These are phyloP conservation scores for Podospora fimiseda DNA, from an alignment of 495 filamentous ascomycete genomes.

Conservation along the genomic window DNA sequence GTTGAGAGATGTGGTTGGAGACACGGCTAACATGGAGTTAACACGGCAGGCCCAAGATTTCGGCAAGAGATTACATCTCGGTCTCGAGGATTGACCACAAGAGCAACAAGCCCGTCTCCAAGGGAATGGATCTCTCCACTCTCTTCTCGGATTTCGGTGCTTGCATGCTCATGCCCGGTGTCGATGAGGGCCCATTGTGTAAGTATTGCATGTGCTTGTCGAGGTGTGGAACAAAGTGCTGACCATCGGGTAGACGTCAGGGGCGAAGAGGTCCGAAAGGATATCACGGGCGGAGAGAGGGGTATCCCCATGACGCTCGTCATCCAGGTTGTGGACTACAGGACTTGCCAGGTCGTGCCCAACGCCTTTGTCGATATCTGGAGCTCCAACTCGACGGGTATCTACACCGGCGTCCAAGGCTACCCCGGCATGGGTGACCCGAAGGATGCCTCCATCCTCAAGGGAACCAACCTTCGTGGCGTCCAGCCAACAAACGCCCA, in stretches of 20 bases:
- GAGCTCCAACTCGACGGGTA: conserved; percentile 46
- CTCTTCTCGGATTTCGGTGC: conserved; percentile 49
- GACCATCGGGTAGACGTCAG: conserved; percentile 25
- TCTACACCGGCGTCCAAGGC: conserved; percentile 52
- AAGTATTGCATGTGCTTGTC: conserved; percentile 16
- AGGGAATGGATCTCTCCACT: conserved; percentile 39
- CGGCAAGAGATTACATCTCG: conserved; percentile 24
- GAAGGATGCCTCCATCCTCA: conserved; percentile 40
- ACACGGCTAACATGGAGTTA: no score
- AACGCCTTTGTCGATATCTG: conserved; percentile 57
- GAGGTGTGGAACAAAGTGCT: not conserved
- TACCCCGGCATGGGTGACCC: conserved; percentile 43
- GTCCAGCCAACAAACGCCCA: conserved; percentile 42
- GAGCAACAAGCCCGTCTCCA: conserved; percentile 50
- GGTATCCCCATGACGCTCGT: conserved; percentile 55
- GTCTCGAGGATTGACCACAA: conserved; percentile 40
- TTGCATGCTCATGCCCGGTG: conserved; percentile 51
- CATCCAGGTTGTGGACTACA: conserved; percentile 55
- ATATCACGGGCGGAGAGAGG: conserved; percentile 48
- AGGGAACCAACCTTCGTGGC: conserved; percentile 47
- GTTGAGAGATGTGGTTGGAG: no score
- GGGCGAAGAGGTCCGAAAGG: conserved; percentile 44
- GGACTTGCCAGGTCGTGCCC: conserved; percentile 52
- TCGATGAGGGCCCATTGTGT: conserved; percentile 54
- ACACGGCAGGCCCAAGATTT: conserved; percentile 14